Conservation (phyloP, 2,329 filamentous ascomycete genomes). For the Aspergillus quadrilineatus region DNA sequence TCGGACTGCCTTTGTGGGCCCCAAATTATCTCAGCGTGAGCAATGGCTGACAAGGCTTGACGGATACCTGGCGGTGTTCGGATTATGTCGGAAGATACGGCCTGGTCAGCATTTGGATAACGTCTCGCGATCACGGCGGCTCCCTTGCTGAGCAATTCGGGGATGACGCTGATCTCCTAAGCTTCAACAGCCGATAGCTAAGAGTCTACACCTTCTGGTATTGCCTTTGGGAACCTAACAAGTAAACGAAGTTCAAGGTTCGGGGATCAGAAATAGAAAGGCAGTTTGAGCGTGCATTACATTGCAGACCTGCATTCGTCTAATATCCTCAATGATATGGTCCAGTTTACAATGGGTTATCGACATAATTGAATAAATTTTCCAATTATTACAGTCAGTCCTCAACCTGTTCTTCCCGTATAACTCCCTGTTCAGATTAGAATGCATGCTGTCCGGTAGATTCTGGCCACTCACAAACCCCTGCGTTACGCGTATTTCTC, state of each 20-base stretch:
- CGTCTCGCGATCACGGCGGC: neutral
- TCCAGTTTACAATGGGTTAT: neutral
- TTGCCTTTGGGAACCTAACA: too few species aligned
- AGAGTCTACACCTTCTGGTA: too few species aligned
- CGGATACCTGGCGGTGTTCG: neutral
- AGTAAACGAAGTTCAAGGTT: too few species aligned
- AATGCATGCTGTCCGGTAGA: neutral
- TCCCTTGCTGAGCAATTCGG: neutral
- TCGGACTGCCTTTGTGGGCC: conserved; percentile 37
- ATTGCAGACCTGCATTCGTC: too few species aligned
- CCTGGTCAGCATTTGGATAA: neutral
- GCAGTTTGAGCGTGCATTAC: too few species aligned
- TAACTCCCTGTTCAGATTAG: neutral
- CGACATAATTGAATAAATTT: neutral
- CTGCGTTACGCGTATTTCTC: conserved; percentile 18
- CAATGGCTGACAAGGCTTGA: conserved; percentile 21
- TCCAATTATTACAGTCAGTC: neutral
- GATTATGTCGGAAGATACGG: neutral
- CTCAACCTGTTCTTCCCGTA: neutral
- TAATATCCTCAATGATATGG: too few species aligned
- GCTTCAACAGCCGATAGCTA: too few species aligned
- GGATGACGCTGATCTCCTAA: neutral
- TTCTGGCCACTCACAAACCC: conserved; percentile 15
- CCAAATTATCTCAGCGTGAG: conserved; percentile 37
- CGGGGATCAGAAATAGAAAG: too few species aligned